These are phyloP conservation scores for Podosphaera xanthii DNA, from an alignment of 2,329 filamentous ascomycete species.

Conservation along the genomic window DNA sequence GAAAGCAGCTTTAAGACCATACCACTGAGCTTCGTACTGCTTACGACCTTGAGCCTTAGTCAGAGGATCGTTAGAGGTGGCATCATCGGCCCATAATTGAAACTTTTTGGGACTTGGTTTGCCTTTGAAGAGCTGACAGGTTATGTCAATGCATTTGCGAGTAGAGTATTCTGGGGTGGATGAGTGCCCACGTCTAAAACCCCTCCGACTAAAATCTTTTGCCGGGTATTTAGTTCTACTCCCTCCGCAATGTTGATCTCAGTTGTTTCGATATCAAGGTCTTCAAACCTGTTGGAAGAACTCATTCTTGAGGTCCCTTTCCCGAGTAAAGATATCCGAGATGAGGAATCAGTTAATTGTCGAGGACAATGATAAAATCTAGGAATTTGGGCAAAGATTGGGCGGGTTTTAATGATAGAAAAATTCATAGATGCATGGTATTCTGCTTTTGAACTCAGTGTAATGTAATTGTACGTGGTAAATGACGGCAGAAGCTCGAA, in stretches of 20 bases:
- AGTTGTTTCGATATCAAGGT: conserved; percentile 26
- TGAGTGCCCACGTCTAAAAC: conserved; percentile 26
- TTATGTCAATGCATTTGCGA: background rate
- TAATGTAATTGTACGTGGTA: too few relatives aligned
- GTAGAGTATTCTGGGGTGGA: background rate
- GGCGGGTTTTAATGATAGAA: too few relatives aligned
- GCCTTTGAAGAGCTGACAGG: conserved; percentile 30
- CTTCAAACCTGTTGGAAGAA: background rate
- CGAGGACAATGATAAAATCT: too few relatives aligned
- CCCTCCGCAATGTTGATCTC: conserved; percentile 27
- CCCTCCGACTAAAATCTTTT: conserved; percentile 31
- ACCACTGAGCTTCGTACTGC: conserved; percentile 27
- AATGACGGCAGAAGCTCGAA: too few relatives aligned
- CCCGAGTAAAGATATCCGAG: too few relatives aligned
- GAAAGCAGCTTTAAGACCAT: conserved; percentile 35
- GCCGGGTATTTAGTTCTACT: conserved; percentile 24
- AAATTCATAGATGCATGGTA: too few relatives aligned
- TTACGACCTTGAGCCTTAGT: conserved; percentile 32
- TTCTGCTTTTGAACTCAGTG: too few relatives aligned
- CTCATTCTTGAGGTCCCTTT: too few relatives aligned
- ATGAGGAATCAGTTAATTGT: too few relatives aligned
- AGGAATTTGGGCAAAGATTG: too few relatives aligned
- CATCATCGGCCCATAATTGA: conserved; percentile 33
- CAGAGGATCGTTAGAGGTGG: conserved; percentile 33
- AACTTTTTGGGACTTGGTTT: conserved; percentile 34